These are phyloP conservation scores for Penicillium sp. DNA, from an alignment of 2,329 filamentous ascomycete genomes.

Conservation along the genomic window DNA sequence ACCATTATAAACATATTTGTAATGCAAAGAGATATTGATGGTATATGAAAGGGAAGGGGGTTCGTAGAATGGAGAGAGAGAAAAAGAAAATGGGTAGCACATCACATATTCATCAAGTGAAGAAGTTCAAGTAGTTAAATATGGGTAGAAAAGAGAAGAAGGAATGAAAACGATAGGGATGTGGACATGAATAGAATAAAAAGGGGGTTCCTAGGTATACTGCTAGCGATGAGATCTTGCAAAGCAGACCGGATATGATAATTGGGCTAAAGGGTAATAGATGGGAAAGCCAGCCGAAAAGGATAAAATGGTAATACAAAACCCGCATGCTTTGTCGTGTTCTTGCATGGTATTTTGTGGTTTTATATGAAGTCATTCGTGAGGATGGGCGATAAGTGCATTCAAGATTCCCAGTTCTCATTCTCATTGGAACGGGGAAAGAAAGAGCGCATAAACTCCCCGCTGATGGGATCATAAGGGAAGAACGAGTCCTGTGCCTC, in stretches of 20 bases:
- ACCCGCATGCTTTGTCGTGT: constrained; percentile 1
- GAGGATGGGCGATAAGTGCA: neutral
- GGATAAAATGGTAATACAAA: neutral
- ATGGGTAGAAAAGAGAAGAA: neutral
- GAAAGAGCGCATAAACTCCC: constrained; percentile 43
- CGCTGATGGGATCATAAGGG: constrained; percentile 42
- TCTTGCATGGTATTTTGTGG: neutral
- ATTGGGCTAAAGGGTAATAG: neutral
- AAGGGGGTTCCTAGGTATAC: neutral
- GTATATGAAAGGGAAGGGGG: neutral
- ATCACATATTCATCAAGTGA: neutral
- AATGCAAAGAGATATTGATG: neutral
- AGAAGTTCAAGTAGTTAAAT: neutral
- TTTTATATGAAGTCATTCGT: neutral
- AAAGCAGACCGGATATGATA: neutral
- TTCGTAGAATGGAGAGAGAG: neutral
- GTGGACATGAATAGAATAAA: neutral
- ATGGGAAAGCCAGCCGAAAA: neutral
- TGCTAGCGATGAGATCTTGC: neutral
- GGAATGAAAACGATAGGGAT: too few relatives aligned
- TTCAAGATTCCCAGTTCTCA: constrained; percentile 23
- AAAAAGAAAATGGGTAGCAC: neutral
- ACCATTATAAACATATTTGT: neutral
- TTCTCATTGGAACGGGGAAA: constrained; percentile 34
- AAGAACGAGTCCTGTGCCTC: constrained; percentile 34